Evolutionary conservation across 805 yeast genomes (phyloP).

Genomic region (Yamadazyma insecticola): DNA sequence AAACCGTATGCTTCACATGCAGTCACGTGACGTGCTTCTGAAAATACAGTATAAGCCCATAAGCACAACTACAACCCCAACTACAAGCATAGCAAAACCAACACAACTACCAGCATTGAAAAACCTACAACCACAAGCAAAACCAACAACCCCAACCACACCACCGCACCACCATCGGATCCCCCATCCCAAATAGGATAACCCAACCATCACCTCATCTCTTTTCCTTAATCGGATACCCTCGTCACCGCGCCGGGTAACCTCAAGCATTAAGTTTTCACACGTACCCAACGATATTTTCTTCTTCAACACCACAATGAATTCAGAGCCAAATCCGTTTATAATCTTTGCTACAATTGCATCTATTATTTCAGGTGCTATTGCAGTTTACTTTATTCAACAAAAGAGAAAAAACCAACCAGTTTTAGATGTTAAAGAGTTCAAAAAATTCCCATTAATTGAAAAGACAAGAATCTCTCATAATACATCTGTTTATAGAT

Average conservation of each 20-base stretch:
- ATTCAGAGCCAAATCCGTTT: constrained; percentile 35
- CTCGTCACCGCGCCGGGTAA: too few species aligned
- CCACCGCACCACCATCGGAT: too few species aligned
- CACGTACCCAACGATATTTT: too few species aligned
- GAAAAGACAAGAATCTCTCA: constrained; percentile 72
- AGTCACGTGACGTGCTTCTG: too few species aligned
- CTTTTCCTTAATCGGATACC: background rate
- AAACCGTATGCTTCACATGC: too few species aligned
- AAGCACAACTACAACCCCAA: too few species aligned
- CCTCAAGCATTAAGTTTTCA: too few species aligned
- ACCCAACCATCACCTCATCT: background rate
- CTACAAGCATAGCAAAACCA: too few species aligned
- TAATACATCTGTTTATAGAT: constrained; percentile 79
- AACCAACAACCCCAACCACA: too few species aligned
- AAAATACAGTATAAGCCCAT: too few species aligned
- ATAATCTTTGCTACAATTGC: constrained; percentile 37
- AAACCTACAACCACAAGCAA: too few species aligned
- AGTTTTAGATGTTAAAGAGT: constrained; percentile 61
- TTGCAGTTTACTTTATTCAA: constrained; percentile 30
- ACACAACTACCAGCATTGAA: too few species aligned
- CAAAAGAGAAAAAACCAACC: constrained; percentile 36
- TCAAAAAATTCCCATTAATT: constrained; percentile 75
- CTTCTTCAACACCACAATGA: background rate
- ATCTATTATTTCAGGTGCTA: constrained; percentile 28
- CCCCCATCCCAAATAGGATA: background rate